Evolutionary conservation across 2,329 filamentous ascomycete genomes (phyloP).

Genomic region (Daldinia sp.): DNA sequence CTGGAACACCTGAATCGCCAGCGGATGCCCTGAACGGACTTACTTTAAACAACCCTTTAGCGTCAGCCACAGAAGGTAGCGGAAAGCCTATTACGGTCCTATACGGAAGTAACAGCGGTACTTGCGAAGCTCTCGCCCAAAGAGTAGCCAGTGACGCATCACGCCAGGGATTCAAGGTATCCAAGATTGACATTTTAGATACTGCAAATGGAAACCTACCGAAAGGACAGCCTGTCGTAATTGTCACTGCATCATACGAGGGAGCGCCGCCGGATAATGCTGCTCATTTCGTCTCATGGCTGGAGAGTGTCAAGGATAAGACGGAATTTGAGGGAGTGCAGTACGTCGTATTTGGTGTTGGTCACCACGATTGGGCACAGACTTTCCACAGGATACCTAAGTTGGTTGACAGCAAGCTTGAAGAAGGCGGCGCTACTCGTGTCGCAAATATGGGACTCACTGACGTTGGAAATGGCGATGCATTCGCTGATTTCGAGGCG

Average conservation of each 20-base stretch:
- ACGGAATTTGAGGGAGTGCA: slow-evolving; percentile 63
- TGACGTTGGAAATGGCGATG: slow-evolving; percentile 62
- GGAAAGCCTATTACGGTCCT: slow-evolving; percentile 67
- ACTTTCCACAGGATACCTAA: slow-evolving; percentile 68
- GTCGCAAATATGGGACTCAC: slow-evolving; percentile 58
- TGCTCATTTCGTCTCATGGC: slow-evolving; percentile 71
- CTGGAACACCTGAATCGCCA: slow-evolving; percentile 41
- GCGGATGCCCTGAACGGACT: slow-evolving; percentile 22
- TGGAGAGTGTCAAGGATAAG: slow-evolving; percentile 59
- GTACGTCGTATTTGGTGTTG: slow-evolving; percentile 77
- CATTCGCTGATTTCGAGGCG: slow-evolving; percentile 65
- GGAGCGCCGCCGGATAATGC: slow-evolving; percentile 79
- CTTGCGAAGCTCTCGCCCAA: slow-evolving; percentile 74
- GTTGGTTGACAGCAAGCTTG: slow-evolving; percentile 57
- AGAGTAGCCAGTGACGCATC: slow-evolving; percentile 67
- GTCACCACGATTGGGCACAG: slow-evolving; percentile 56
- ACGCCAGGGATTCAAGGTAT: slow-evolving; percentile 65
- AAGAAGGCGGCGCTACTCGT: slow-evolving; percentile 56
- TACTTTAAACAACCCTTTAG: slow-evolving; percentile 5
- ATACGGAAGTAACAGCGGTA: slow-evolving; percentile 79
- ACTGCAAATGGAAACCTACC: slow-evolving; percentile 67
- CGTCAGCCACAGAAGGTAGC: slow-evolving; percentile 6
- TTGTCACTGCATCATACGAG: slow-evolving; percentile 77
- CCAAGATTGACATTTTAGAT: slow-evolving; percentile 65
- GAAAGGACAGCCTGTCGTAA: slow-evolving; percentile 66